Evolutionary conservation across 2,329 filamentous ascomycete genomes (phyloP).

Genomic region (Lojkania enalia): DNA sequence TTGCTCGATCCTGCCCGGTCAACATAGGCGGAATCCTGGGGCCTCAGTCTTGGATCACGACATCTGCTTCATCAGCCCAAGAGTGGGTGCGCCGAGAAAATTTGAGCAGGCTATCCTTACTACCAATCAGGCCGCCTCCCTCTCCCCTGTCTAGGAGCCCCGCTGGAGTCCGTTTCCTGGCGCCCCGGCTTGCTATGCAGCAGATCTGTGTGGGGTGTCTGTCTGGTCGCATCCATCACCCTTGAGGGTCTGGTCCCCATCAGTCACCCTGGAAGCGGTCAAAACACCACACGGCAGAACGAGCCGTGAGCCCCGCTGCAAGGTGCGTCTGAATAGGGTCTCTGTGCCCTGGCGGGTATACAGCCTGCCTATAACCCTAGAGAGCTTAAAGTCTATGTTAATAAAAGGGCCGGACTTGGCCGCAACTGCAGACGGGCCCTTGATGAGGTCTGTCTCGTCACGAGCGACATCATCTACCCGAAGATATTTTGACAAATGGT

Average conservation of each 20-base stretch:
- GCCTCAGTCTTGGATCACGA: neutral
- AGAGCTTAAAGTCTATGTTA: slow-evolving; percentile 1
- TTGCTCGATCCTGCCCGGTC: neutral
- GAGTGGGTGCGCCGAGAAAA: neutral
- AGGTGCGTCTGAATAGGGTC: neutral
- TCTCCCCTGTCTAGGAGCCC: neutral
- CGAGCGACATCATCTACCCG: neutral
- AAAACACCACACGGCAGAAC: neutral
- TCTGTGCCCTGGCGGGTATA: neutral
- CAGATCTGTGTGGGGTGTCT: neutral
- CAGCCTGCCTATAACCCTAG: neutral
- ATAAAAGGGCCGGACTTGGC: slow-evolving; percentile 1
- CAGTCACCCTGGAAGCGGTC: neutral
- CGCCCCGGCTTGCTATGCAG: neutral
- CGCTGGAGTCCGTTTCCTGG: neutral
- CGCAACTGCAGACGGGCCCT: neutral
- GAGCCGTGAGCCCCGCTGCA: neutral
- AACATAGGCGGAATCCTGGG: neutral
- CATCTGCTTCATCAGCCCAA: neutral
- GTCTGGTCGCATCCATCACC: neutral
- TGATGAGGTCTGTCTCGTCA: neutral
- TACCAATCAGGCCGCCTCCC: neutral
- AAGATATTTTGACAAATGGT: neutral
- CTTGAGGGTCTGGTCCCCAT: neutral
- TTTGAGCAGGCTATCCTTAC: neutral